Evolutionary conservation across 2,329 filamentous ascomycete species (phyloP).

Genomic region (Colletotrichum aenigma): DNA sequence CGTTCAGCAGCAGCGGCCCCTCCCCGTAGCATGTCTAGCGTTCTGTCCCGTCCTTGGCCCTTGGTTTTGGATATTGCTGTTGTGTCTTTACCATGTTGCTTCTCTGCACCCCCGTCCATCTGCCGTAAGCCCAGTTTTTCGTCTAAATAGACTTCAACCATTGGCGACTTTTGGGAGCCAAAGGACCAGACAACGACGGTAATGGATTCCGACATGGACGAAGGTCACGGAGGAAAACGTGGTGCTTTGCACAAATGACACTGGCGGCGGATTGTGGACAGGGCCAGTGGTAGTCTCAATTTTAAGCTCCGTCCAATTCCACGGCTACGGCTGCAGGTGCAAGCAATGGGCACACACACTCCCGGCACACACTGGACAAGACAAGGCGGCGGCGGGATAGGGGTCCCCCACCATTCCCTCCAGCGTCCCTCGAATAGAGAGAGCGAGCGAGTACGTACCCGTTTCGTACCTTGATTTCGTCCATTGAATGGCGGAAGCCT

Average conservation of each 20-base stretch:
- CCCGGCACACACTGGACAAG: not conserved
- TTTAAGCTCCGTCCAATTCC: constrained; percentile 14
- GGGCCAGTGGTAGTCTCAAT: not conserved
- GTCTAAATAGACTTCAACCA: not conserved
- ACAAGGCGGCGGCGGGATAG: not conserved
- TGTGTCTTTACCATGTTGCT: not conserved
- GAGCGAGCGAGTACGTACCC: not conserved
- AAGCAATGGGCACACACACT: not conserved
- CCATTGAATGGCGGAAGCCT: not conserved
- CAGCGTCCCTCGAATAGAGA: not conserved
- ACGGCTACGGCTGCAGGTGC: not conserved
- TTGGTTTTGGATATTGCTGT: not conserved
- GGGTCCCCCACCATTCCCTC: not conserved
- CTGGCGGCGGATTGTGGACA: not conserved
- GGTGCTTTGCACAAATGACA: not conserved
- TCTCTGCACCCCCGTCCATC: not conserved
- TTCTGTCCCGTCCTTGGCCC: not conserved
- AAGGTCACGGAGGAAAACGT: not conserved
- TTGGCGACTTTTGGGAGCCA: not conserved
- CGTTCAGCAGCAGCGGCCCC: not conserved
- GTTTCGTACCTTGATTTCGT: not conserved
- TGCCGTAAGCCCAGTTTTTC: not conserved
- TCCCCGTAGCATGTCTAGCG: not conserved
- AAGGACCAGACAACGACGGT: not conserved
- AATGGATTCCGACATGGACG: not conserved